Base-by-base conservation (phyloP, 306 rosid species). In the Canavalia ensiformis region DNA sequence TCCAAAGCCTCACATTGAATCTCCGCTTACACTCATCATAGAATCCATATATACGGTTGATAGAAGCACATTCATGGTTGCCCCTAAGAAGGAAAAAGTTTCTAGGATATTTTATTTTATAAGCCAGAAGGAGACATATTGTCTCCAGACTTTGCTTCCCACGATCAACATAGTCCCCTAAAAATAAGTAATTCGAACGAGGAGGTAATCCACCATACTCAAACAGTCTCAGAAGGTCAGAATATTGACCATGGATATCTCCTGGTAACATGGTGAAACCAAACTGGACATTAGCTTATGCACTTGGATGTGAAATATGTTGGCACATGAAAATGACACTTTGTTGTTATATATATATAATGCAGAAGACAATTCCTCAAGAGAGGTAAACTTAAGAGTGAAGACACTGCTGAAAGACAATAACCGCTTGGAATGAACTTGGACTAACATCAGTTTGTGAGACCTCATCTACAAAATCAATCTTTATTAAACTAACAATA, bases 161-260 rank as follows among this genome's bases (percentile, higher is more conserved):
- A 2, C 97, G 95, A 82, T 94, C 98, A 50, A 92, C 98, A 46
- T 94, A 95, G 77, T 95, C 98, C 29, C 98, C 97, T 67, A 95
- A 74, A 55, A 92, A 95, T 58, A 95, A 81, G 84, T 95, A 91
- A 83, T 95, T 90, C 34, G 97, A 91, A 44, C 86, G 90, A 67
- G 98, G 96, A 30, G 98, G 98, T 0, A 88, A 86, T 86, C 97
- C 97, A 44, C 98, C 98, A 13, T 80, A 78, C 63, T 95, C 97
- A 25, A 95, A 92, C 58, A 95, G 90, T 77, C 97, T 82, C 68
- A 92, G 91, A 68, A 95, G 97, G 72, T 95, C 98, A 18, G 90
- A 73, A 82, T 90, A 95, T 72, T 95, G 98, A 56, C 98, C 97
- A 52, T 95, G 97, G 76, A 92, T 60, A 69, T 92, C 98, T 75